Evolutionary conservation across 805 yeast species (phyloP), one percentile per base, ranked within the genome.

Genomic region (Candida awuae): DNA sequence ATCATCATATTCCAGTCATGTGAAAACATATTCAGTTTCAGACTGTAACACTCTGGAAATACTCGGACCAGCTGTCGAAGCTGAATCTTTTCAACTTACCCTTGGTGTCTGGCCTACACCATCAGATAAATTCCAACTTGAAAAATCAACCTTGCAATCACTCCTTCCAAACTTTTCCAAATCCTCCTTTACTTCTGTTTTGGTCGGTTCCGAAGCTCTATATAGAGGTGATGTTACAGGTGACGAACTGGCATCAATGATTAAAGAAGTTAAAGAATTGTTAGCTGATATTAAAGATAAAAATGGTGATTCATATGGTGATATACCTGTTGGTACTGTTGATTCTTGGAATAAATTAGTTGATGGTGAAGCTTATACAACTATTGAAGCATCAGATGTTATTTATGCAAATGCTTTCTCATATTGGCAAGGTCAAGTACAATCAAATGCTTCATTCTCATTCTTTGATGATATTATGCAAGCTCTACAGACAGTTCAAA

Each of bases 381-480:
- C 83, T 41, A 79, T 90, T 58, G 53, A 75, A 61, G 88, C 86
- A 37, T 69, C 94, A 34, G 97, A 90, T 62, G 69, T 85, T 54
- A 77, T 87, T 45, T 83, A 80, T 61, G 94, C 95, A 56, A 90
- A 90, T 60, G 97, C 96, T 36, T 90, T 90, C 75, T 84, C 97
- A 8, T 90, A 88, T 80, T 90, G 97, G 97, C 97, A 90, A 70
- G 97, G 97, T 32, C 97, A 87, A 70, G 73, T 86, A 50, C 73
- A 72, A 74, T 56, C 62, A 35, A 88, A 88, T 62, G 75, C 96
- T 20, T 77, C 95, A 14, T 84, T 76, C 73, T 86, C 96, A 2
- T 90, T 88, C 81, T 75, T 86, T 51, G 97, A 88, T 61, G 97
- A 90, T 63, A 85, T 90, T 63, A 87, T 88, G 95, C 97, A 90